phyloP scores from a whole-genome alignment of 2,329 filamentous ascomycete genomes.

The Ophiobolus disseminans region DNA sequence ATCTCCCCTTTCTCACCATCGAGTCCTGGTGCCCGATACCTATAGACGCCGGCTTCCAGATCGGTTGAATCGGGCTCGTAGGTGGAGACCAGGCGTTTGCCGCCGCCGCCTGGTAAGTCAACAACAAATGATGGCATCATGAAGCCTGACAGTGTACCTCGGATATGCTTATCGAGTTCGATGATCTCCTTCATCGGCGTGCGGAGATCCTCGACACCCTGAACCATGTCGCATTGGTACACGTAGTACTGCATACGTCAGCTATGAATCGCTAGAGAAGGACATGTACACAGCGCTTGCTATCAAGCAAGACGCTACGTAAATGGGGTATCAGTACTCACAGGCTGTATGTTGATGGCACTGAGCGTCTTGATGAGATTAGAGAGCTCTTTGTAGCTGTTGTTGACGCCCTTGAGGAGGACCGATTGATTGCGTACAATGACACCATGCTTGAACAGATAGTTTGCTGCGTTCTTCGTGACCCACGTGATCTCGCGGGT shows the following conservation, averaged over 20 bases:
- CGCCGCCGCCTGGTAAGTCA: slow-evolving; percentile 68
- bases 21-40: slow-evolving; percentile 63
- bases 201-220: slow-evolving; percentile 66
- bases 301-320: neutral
- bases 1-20: slow-evolving; percentile 46
- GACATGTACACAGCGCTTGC: neutral
- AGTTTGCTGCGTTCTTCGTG: slow-evolving; percentile 59
- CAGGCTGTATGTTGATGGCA: slow-evolving; percentile 64
- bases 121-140: slow-evolving; percentile 69
- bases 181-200: slow-evolving; percentile 67
- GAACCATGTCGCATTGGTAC: slow-evolving; percentile 70
- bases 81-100: slow-evolving; percentile 66
- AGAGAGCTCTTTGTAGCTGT: slow-evolving; percentile 61
- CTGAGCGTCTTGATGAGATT: slow-evolving; percentile 61
- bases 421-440: slow-evolving; percentile 68
- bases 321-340: slow-evolving; percentile 41
- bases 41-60: slow-evolving; percentile 60
- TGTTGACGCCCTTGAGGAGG: slow-evolving; percentile 66
- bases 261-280: neutral
- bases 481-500: slow-evolving; percentile 69
- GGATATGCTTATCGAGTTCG: slow-evolving; percentile 63
- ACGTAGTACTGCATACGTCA: slow-evolving; percentile 63
- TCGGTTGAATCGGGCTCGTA: slow-evolving; percentile 64
- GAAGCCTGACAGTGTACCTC: slow-evolving; percentile 68
- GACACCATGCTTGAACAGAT: slow-evolving; percentile 60